A percentile compares a stretch with the other conserved stretches of the same genome.
Evolutionary conservation across 805 yeast species (phyloP).

Genomic region (Cyberlindnera petersonii): DNA sequence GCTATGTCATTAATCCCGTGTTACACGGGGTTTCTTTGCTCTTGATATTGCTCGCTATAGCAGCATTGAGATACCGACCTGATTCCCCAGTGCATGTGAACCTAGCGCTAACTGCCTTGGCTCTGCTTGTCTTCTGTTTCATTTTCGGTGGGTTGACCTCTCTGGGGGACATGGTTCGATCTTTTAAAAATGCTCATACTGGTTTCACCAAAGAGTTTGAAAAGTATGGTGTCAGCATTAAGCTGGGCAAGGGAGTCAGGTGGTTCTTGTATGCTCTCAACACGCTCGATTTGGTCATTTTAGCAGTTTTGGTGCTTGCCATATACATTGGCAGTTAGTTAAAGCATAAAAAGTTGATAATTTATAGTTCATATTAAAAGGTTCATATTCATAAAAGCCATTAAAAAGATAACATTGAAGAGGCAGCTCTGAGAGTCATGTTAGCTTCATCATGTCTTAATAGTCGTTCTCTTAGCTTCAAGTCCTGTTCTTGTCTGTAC

Average conservation of each 20-base stretch:
- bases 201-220: neutral
- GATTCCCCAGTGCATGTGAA: neutral
- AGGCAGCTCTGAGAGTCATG: neutral
- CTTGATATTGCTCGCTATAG: neutral
- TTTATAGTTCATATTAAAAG: too few relatives aligned
- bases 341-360: too few relatives aligned
- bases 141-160: neutral
- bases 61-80: neutral
- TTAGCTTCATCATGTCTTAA: slow-evolving; percentile 12
- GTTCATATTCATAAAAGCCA: slow-evolving; percentile 2
- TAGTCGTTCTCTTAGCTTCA: slow-evolving; percentile 21
- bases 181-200: neutral
- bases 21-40: neutral
- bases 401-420: slow-evolving; percentile 1
- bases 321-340: too few relatives aligned
- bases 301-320: neutral
- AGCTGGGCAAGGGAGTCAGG: neutral
- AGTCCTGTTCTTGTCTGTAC: slow-evolving; percentile 18
- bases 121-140: neutral
- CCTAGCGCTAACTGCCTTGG: neutral
- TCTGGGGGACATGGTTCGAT: neutral
- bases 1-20: too few relatives aligned
- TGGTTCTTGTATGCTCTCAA: neutral
- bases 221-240: neutral
- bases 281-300: neutral